Conservation (phyloP, 129 eudicot genomes). For the Cynara cardunculus region DNA sequence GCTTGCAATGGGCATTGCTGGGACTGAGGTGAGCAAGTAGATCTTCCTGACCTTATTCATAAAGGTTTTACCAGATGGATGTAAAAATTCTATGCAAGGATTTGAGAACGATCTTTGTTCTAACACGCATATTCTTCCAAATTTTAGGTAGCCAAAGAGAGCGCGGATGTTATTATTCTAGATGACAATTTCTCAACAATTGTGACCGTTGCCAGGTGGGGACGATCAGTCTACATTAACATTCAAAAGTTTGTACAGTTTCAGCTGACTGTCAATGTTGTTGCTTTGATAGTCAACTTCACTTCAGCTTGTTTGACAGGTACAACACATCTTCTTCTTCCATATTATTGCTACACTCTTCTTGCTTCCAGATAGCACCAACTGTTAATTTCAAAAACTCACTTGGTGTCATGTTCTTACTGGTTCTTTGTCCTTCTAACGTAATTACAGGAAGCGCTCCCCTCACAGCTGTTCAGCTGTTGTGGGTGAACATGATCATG, state of each 20-base stretch:
- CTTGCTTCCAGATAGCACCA: neutral
- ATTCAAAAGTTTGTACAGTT: slow-evolving; percentile 98
- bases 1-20: slow-evolving; percentile 99
- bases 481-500: slow-evolving; percentile 99
- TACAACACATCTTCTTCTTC: slow-evolving; percentile 13
- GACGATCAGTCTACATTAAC: slow-evolving; percentile 86
- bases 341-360: neutral
- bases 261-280: slow-evolving; percentile 93
- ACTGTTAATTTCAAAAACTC: neutral
- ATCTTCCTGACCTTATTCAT: neutral
- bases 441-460: slow-evolving; percentile 74
- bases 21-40: slow-evolving; percentile 72
- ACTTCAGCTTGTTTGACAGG: slow-evolving; percentile 95
- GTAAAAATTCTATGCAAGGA: neutral
- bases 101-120: neutral
- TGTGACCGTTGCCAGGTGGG: slow-evolving; percentile 98
- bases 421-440: neutral
- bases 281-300: slow-evolving; percentile 89
- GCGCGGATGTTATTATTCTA: slow-evolving; percentile 96
- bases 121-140: neutral
- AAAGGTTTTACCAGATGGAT: neutral
- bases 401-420: neutral
- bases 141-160: slow-evolving; percentile 91
- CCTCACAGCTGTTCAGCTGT: slow-evolving; percentile 92
- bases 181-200: slow-evolving; percentile 98